These are phyloP conservation scores for Pythium brassicae DNA, from an alignment of 352 stramenopile genomes.

Conservation along the genomic window DNA sequence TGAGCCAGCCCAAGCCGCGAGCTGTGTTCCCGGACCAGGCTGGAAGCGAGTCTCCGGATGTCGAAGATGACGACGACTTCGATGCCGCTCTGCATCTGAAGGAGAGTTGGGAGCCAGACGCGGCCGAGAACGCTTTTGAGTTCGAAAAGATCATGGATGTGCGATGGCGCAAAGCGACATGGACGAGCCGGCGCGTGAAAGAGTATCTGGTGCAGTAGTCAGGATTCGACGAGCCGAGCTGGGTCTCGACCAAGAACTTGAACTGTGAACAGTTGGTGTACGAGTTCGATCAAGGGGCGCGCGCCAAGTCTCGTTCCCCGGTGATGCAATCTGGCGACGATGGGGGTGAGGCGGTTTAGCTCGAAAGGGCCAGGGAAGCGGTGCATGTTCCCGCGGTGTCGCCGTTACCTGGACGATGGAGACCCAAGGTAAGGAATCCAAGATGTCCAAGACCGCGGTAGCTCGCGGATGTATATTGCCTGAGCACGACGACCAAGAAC, in stretches of 20 bases:
- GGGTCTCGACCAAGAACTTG: background rate
- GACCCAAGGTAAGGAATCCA: no score
- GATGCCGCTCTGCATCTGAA: conserved; percentile 20
- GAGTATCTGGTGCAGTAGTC: conserved; percentile 19
- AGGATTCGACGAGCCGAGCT: conserved; percentile 12
- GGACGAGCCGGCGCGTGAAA: background rate
- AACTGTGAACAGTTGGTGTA: conserved; percentile 11
- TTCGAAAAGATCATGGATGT: conserved; percentile 15
- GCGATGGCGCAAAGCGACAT: background rate
- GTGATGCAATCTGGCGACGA: background rate
- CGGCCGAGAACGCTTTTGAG: conserved; percentile 10
- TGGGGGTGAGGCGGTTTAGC: no score
- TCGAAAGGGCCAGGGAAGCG: no score
- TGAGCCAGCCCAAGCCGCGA: conserved; percentile 11
- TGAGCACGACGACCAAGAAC: no score
- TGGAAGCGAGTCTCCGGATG: background rate
- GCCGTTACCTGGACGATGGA: no score
- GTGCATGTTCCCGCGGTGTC: no score
- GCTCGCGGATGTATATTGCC: no score
- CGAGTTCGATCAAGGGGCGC: background rate
- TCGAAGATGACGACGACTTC: conserved; percentile 10
- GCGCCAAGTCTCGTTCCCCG: background rate
- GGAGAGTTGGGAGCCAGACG: conserved; percentile 17
- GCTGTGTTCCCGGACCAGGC: conserved; percentile 1
- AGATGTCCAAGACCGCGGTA: no score